Base-by-base conservation (phyloP, 345 rosid species). In the Geranium brycei region DNA sequence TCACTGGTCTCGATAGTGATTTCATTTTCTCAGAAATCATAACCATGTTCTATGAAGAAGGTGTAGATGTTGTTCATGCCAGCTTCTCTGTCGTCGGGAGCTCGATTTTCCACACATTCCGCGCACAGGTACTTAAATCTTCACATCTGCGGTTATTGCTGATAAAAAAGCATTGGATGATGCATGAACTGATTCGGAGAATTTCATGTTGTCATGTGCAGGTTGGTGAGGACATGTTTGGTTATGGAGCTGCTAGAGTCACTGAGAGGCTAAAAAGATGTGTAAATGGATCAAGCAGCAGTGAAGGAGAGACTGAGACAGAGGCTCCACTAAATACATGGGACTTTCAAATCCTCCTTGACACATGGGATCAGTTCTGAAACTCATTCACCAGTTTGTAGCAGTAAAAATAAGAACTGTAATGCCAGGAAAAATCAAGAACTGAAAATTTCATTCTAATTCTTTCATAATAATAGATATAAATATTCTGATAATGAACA, bases 11-110 rank as follows among this genome's bases (percentile, higher is more conserved):
- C 13, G 76, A 71, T 23, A 47, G 66, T 30, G 72, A 69, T 28
- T 70, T 69, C 74, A 55, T 83, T 59, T 73, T 84, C 51, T 62
- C 59, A 35, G 83, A 84, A 18, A 63, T 78, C 7, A 60, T 84
- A 11, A 71, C 75, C 31, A 70, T 81, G 64, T 74, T 84, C 17
- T 71, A 75, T 1, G 73, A 80, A 71, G 75, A 78, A 47, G 69
- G 72, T n/a, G 80, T 66, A 1, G 76, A 84, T 12, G 73, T 80
- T 18, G 62, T 66, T 2, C 71, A 66, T 66, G 83, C 83, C 31
- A 84, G 64, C 57, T 71, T 51, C 64, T 78, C 81, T 6, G 63
- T 56, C 0, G 51, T 58, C 3, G 84, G 76, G 15, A 60, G 64
- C 64, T 69, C 73, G 3, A 19, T 75, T 68, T 69, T 76, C 62